These are phyloP conservation scores for Pseudonitzschia multiseries DNA, from an alignment of 108 stramenopile genomes.

Conservation along the genomic window DNA sequence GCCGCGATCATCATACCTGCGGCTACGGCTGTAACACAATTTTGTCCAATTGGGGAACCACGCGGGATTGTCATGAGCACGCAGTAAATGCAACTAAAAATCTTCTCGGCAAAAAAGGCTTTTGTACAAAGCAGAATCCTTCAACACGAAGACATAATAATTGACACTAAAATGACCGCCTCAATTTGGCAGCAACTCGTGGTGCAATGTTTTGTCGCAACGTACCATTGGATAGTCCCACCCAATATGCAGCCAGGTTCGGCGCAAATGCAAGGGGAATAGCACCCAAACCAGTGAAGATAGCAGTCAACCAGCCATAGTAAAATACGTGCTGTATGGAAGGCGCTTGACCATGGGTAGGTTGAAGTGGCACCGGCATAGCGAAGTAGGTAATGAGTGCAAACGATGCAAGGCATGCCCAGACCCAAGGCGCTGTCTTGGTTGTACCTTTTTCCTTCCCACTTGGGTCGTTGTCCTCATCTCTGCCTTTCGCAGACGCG, in stretches of 20 bases:
- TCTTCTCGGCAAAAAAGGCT: neutral
- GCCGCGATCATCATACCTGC: slow-evolving; percentile 99
- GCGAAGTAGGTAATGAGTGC: slow-evolving; percentile 29
- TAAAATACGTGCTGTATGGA: slow-evolving; percentile 90
- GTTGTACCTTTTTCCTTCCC: slow-evolving; percentile 10
- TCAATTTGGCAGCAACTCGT: too few relatives aligned
- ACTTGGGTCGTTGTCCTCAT: slow-evolving; percentile 4
- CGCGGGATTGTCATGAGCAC: neutral
- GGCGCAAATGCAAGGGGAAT: slow-evolving; percentile 83
- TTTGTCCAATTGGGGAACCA: neutral
- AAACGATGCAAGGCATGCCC: slow-evolving; percentile 21
- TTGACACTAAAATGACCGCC: too few relatives aligned
- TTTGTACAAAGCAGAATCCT: neutral
- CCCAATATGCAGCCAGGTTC: slow-evolving; percentile 72
- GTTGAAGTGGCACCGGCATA: slow-evolving; percentile 55
- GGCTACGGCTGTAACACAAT: slow-evolving; percentile 73
- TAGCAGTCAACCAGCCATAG: slow-evolving; percentile 96
- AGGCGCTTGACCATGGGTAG: slow-evolving; percentile 48
- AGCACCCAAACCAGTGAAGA: slow-evolving; percentile 94
- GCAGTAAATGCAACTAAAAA: neutral
- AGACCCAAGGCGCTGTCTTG: slow-evolving; percentile 35
- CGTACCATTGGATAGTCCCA: slow-evolving; percentile 87
- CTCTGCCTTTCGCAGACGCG: neutral
- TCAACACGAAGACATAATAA: neutral
- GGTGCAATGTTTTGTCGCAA: neutral